A percentile compares a stretch with the other conserved stretches of the same genome.
Conservation (phyloP, 176 grass and related monocot genomes). For the Elymus sibiricus region DNA sequence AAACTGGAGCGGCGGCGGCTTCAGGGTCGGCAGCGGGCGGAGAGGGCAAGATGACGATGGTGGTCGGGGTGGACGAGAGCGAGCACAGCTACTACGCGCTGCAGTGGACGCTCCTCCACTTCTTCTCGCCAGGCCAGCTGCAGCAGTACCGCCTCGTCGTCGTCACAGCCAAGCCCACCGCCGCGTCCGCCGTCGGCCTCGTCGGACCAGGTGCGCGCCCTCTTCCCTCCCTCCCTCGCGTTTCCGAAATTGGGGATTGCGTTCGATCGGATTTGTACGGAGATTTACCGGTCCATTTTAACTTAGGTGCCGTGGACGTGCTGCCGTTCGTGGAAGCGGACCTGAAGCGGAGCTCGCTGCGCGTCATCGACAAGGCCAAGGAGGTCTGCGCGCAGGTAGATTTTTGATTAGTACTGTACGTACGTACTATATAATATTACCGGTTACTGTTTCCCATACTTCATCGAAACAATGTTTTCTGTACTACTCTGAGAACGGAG, state of each 20-base stretch:
- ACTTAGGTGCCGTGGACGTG: slow-evolving; percentile 53
- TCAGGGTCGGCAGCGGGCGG: not conserved
- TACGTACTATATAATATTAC: not conserved
- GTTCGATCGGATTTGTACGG: not conserved
- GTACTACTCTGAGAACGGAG: too few species aligned
- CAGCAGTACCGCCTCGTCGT: slow-evolving; percentile 68
- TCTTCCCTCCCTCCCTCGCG: not conserved
- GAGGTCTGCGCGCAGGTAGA: slow-evolving; percentile 48
- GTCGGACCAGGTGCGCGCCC: slow-evolving; percentile 47
- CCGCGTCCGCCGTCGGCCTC: slow-evolving; percentile 57
- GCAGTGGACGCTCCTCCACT: slow-evolving; percentile 82
- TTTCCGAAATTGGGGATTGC: not conserved
- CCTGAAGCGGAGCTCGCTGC: slow-evolving; percentile 40
- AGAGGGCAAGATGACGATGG: slow-evolving; percentile 59
- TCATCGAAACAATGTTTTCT: not conserved
- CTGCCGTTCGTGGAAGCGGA: slow-evolving; percentile 69
- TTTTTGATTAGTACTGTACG: not conserved
- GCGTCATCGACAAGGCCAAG: slow-evolving; percentile 62
- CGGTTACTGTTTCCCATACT: not conserved
- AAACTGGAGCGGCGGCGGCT: not conserved
- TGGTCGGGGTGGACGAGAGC: slow-evolving; percentile 90
- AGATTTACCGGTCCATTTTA: not conserved
- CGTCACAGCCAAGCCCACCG: slow-evolving; percentile 62
- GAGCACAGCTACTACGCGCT: slow-evolving; percentile 88
- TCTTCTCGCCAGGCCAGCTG: slow-evolving; percentile 46